Percentiles rank a stretch among this genome's conserved stretches.
Conservation (phyloP, 805 yeast genomes). For the Metahyphopichia silvanorum region DNA sequence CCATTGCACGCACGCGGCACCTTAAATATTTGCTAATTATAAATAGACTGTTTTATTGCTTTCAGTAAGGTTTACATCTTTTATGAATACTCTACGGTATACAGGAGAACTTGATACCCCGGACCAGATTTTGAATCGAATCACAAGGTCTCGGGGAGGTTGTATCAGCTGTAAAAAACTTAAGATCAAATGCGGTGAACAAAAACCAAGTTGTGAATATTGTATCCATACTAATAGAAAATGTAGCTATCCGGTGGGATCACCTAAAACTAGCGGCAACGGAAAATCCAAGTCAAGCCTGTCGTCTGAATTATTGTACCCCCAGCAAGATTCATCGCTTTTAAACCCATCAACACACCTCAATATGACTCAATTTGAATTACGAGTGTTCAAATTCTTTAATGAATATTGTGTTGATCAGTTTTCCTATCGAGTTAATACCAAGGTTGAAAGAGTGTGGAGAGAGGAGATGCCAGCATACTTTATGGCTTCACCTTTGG, state of each 20-base stretch:
- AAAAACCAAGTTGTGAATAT: constrained; percentile 30
- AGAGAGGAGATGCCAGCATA: constrained; percentile 19
- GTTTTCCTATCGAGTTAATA: constrained; percentile 21
- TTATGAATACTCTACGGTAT: background rate
- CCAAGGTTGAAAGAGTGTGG: constrained; percentile 21
- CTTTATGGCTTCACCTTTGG: constrained; percentile 20
- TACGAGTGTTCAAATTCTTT: constrained; percentile 25
- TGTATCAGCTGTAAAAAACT: constrained; percentile 7
- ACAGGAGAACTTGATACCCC: no score
- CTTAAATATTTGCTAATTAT: no score
- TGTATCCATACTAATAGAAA: constrained; percentile 23
- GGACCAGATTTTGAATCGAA: no score
- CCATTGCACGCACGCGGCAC: no score
- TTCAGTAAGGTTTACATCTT: no score
- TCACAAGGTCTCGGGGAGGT: constrained; percentile 7
- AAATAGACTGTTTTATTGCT: no score
- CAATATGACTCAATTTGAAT: constrained; percentile 18
- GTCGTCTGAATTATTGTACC: background rate
- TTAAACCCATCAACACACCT: constrained; percentile 1
- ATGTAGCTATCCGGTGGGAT: constrained; percentile 18
- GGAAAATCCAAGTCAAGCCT: background rate
- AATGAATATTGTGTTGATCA: constrained; percentile 22
- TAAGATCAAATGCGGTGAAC: constrained; percentile 21
- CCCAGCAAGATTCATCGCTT: constrained; percentile 1
- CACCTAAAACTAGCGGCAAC: constrained; percentile 1